Evolutionary conservation across 306 rosid genomes (phyloP), one percentile per base, ranked within the genome.

Genomic region (Medicago ruthenica): DNA sequence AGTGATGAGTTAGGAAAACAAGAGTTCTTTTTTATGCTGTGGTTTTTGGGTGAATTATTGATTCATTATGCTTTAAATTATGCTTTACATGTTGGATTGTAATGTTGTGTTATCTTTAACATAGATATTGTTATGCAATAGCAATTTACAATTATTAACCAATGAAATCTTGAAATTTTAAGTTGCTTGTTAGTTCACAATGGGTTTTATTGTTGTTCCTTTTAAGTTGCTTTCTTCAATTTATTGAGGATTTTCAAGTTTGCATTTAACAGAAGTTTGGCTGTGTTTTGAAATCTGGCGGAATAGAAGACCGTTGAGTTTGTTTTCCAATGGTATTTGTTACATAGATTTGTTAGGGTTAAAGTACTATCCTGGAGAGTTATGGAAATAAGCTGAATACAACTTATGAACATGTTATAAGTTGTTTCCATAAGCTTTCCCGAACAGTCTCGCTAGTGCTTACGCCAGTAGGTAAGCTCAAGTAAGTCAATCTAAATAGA

Each of bases 311-410:
- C 41, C 10, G 60, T 42, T 22, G 64, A 55, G 42, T 20, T 74
- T 64, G 47, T 67, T 74, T 80, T 73, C 58, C 67, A 42, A 2
- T 47, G 48, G 55, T 10, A 66, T 22, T 73, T 62, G 41, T 57
- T 42, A 12, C 57, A 44, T 44, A 34, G 22, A 67, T 67, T 58
- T 58, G 37, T 11, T n/a, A 37, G 71, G 58, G 53, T 34, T 12
- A 58, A 59, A 21, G 20, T 48, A 17, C 34, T 36, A 41, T 5
- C 37, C 37, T 34, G 37, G 37, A 34, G 6, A 34, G 37, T 34
- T 34, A 34, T 34, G 37, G 4, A 34, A 34, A 5, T 9, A 4
- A 34, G 37, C 37, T 34, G 37, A 34, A 34, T 4, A 34, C 37
- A 34, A 34, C 7, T 5, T 34, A 4, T 34, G 37, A 34, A 34